Evolutionary conservation across 805 yeast species (phyloP).

Genomic region (Spathaspora arborariae): DNA sequence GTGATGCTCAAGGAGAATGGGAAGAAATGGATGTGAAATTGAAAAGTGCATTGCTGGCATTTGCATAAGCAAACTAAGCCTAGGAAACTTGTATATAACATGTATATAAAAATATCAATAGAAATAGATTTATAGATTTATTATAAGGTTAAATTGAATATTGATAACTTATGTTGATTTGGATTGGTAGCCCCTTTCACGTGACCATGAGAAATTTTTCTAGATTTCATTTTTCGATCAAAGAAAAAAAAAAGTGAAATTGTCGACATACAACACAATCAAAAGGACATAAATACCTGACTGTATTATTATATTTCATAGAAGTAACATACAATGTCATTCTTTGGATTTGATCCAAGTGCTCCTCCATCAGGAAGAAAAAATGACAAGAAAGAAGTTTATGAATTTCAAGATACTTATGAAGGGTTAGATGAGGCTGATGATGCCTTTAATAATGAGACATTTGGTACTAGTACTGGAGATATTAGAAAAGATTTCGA

Average conservation of each 20-base stretch:
- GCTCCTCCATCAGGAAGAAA: slow-evolving; percentile 27
- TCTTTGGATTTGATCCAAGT: slow-evolving; percentile 60
- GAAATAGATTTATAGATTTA: background rate
- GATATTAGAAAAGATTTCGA: slow-evolving; percentile 60
- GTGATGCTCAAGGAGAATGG: slow-evolving; percentile 83
- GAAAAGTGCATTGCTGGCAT: slow-evolving; percentile 74
- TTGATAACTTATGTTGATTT: too few species aligned
- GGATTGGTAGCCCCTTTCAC: too few species aligned
- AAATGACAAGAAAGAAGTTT: slow-evolving; percentile 27
- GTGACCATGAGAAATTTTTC: background rate
- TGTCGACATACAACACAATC: background rate
- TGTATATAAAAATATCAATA: background rate
- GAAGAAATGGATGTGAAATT: slow-evolving; percentile 85
- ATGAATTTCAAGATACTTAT: slow-evolving; percentile 82
- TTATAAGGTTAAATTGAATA: background rate
- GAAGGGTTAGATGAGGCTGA: slow-evolving; percentile 76
- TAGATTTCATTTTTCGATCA: background rate
- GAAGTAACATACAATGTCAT: slow-evolving; percentile 48
- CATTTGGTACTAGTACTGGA: slow-evolving; percentile 56
- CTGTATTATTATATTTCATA: too few species aligned
- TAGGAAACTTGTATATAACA: background rate
- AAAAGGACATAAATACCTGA: too few species aligned
- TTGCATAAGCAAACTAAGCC: slow-evolving; percentile 17
- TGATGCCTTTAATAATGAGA: slow-evolving; percentile 77
- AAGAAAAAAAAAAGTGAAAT: background rate